These are phyloP conservation scores for Fusarium piperis DNA, from an alignment of 2,329 filamentous ascomycete genomes.

Conservation along the genomic window DNA sequence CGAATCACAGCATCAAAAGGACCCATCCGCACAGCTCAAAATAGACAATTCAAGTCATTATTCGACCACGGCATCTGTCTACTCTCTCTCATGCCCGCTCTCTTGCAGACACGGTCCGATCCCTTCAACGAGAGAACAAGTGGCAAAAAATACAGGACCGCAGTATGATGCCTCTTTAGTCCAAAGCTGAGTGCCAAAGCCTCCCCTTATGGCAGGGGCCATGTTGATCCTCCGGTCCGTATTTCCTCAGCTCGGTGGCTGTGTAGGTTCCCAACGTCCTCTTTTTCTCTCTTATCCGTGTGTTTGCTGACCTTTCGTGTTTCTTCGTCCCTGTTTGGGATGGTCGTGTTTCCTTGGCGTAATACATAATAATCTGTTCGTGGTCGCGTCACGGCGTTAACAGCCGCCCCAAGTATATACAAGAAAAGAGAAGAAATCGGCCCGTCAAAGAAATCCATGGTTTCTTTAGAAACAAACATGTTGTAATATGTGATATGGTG, in stretches of 20 bases:
- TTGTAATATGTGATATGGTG: background rate
- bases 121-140: background rate
- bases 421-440: background rate
- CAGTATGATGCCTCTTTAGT: background rate
- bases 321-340: background rate
- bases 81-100: background rate
- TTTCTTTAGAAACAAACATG: background rate
- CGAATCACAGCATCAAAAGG: background rate
- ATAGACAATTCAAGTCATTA: background rate
- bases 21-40: background rate
- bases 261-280: background rate
- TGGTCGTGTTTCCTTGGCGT: background rate
- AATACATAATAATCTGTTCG: constrained; percentile 9
- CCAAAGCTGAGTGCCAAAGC: background rate
- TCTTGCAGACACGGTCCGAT: background rate
- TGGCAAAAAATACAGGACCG: background rate
- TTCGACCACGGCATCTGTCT: background rate
- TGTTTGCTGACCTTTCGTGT: background rate
- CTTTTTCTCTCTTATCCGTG: background rate
- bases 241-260: background rate
- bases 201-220: background rate
- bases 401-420: constrained; percentile 6
- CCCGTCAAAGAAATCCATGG: background rate
- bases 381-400: constrained; percentile 9
- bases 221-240: background rate